Evolutionary conservation across 495 filamentous ascomycete species (phyloP).

Genomic region (Tuber borchii): DNA sequence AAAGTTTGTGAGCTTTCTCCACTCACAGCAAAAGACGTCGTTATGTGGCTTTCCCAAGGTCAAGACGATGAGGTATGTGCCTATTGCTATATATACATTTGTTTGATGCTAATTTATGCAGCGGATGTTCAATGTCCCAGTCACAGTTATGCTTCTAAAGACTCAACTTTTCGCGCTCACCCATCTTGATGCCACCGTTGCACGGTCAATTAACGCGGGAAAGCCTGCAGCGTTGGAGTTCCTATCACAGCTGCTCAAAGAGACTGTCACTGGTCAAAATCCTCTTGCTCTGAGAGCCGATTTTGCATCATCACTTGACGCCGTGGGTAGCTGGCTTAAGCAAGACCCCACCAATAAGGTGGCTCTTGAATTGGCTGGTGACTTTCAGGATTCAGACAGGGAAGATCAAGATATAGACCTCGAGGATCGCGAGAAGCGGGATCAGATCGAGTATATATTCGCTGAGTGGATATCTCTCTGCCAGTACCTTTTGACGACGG

Average conservation of each 20-base stretch:
- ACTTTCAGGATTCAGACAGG: slow-evolving; percentile 50
- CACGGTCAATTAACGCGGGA: slow-evolving; percentile 61
- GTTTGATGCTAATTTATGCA: slow-evolving; percentile 39
- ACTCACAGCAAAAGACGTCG: slow-evolving; percentile 64
- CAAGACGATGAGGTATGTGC: slow-evolving; percentile 40
- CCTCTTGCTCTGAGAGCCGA: slow-evolving; percentile 73
- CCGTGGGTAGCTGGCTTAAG: slow-evolving; percentile 71
- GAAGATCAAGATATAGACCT: slow-evolving; percentile 49
- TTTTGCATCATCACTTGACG: slow-evolving; percentile 74
- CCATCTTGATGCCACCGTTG: slow-evolving; percentile 68
- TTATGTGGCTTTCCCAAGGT: slow-evolving; percentile 57
- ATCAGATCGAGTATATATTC: slow-evolving; percentile 90
- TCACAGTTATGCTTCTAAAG: slow-evolving; percentile 70
- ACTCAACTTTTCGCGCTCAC: slow-evolving; percentile 67
- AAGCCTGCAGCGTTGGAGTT: slow-evolving; percentile 66
- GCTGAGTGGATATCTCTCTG: slow-evolving; percentile 86
- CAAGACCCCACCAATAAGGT: slow-evolving; percentile 62
- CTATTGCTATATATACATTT: neutral
- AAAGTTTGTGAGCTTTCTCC: slow-evolving; percentile 72
- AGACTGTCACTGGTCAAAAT: slow-evolving; percentile 66
- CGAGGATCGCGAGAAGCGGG: slow-evolving; percentile 52
- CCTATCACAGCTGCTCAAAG: slow-evolving; percentile 65
- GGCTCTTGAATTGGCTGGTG: slow-evolving; percentile 63
- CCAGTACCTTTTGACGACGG: slow-evolving; percentile 62
- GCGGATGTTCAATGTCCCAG: slow-evolving; percentile 67